phyloP scores from a whole-genome alignment of 441 rosid species.

The Sinapis alba region DNA sequence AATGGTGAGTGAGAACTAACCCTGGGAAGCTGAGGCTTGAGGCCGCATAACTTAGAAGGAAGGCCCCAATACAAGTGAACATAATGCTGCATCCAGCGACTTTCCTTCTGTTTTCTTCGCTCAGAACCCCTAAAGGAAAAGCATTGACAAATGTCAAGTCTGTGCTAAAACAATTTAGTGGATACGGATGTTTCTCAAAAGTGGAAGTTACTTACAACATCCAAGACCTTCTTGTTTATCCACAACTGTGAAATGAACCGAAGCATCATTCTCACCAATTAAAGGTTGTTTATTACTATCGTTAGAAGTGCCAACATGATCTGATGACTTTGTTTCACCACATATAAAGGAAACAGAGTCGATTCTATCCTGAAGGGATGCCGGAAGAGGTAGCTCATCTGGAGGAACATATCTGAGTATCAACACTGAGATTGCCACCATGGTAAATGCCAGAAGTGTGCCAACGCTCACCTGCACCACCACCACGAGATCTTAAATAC shows the following conservation, averaged over 20 bases:
- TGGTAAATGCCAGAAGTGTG: constrained; percentile 96
- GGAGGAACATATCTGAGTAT: constrained; percentile 96
- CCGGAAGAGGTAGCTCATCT: constrained; percentile 72
- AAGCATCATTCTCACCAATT: constrained; percentile 38
- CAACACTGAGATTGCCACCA: constrained; percentile 95
- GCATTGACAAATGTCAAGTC: neutral
- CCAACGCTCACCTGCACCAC: constrained; percentile 93
- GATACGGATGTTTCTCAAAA: neutral
- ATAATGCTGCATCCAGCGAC: constrained; percentile 94
- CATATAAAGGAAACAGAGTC: constrained; percentile 56
- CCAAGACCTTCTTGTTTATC: constrained; percentile 48
- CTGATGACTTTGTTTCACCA: constrained; percentile 27
- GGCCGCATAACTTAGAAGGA: constrained; percentile 75
- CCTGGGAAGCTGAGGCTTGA: constrained; percentile 65
- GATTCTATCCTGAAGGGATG: constrained; percentile 55
- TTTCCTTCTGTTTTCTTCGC: constrained; percentile 67
- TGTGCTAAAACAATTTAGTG: constrained; percentile 8
- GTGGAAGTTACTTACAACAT: constrained; percentile 44
- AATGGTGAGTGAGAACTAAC: constrained; percentile 43
- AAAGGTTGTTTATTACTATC: constrained; percentile 51
- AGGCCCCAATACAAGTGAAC: constrained; percentile 72
- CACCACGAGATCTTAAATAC: constrained; percentile 11
- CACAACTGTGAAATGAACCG: neutral
- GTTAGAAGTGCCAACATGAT: constrained; percentile 31
- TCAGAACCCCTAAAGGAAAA: constrained; percentile 50